Conservation (phyloP, 2,329 filamentous ascomycete species). For the Elsinoe fawcettii region DNA sequence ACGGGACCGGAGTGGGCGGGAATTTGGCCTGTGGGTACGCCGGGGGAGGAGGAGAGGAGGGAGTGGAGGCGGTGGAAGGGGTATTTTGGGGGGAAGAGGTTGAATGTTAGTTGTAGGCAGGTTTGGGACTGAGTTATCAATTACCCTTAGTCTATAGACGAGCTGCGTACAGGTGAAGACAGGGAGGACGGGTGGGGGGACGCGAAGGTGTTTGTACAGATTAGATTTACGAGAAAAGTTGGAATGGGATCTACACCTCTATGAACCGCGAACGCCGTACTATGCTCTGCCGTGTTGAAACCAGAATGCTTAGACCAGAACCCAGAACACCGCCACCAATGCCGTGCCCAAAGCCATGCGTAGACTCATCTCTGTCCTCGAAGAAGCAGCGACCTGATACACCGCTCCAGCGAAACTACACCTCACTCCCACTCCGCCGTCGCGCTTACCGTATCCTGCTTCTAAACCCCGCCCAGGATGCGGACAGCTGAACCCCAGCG, state of each 20-base stretch:
- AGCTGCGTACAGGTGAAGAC: no score
- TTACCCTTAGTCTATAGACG: no score
- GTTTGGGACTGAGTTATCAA: constrained; percentile 29
- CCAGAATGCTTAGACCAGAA: background rate
- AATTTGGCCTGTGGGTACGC: constrained; percentile 23
- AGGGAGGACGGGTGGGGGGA: no score
- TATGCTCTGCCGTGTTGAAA: background rate
- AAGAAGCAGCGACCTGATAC: constrained; percentile 26
- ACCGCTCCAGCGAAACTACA: constrained; percentile 32
- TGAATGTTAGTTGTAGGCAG: constrained; percentile 36
- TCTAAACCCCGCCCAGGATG: constrained; percentile 38
- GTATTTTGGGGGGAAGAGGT: constrained; percentile 34
- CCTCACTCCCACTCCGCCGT: constrained; percentile 22
- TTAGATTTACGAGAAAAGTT: background rate
- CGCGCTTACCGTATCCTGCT: constrained; percentile 42
- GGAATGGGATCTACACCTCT: background rate
- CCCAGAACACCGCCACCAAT: constrained; percentile 7
- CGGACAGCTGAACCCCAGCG: constrained; percentile 71
- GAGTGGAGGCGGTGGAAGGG: constrained; percentile 34
- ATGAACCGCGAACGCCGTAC: background rate
- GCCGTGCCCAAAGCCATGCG: constrained; percentile 4
- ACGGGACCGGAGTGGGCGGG: constrained; percentile 18
- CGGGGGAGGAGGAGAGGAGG: constrained; percentile 19
- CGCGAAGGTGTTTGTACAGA: background rate
- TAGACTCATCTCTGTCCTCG: background rate